Base-by-base conservation (phyloP, 768 basidiomycete genomes). In the Serendipita sp. region DNA sequence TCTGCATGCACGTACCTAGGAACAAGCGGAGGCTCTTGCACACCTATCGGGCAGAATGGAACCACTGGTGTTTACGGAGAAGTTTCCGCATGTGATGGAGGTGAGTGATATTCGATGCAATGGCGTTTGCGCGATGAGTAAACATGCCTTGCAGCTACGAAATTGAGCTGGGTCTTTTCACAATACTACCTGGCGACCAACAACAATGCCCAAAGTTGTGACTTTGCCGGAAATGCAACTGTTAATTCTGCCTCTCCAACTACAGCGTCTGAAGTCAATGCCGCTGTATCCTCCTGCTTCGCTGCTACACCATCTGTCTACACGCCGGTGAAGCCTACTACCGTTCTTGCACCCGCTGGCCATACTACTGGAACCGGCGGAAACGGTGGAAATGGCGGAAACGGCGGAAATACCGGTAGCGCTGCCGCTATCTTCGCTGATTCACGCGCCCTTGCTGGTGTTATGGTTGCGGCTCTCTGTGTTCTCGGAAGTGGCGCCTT, bases 191-290 rank as follows among this genome's bases (percentile, higher is more conserved):
- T 88, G 70, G 72, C 77, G 35, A 81, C 81, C 64, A 80, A 80
- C 72, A 80, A 81, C 67, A 75, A 84, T 64, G 70, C 76, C 4
- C 76, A 80, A 63, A 78, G 88, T 5, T 95, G 92, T 75, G 82
- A 80, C 76, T 95, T 96, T 72, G 73, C 74, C 63, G 91, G 92
- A 5, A 96, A 96, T 71, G 92, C 85, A 3, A 90, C 89, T 15
- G 77, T 90, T 68, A 88, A 89, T 70, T 10, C 76, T 15, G 71
- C 70, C 2, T 81, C 83, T 15, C 79, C 85, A 35, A 71, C 85
- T 4, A 71, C 73, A 54, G 75, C 74, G 15, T 74, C 78, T 8
- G 78, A 78, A 34, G 81, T 83, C 46, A 76, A 76, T 65, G 74
- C 83, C 44, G 85, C 81, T 45, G 85, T 80, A 28, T 80, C 76